A percentile compares a stretch with the other conserved stretches of the same genome.
phyloP scores from a whole-genome alignment of 2,329 filamentous ascomycete species.

The Coniella vitis region DNA sequence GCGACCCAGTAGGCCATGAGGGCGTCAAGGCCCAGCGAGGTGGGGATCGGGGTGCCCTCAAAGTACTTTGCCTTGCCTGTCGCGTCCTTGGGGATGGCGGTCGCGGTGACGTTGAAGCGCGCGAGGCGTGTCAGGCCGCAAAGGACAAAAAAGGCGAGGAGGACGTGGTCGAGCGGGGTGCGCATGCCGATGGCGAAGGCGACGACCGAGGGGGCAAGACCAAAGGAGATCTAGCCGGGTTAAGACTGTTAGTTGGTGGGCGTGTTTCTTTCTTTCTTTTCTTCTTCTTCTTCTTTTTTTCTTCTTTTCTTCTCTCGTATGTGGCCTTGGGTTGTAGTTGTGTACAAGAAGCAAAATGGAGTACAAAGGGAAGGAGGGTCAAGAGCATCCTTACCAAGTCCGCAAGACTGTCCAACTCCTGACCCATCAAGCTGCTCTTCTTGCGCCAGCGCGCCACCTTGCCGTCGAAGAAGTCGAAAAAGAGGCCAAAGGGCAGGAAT shows the following conservation, averaged over 20 bases:
- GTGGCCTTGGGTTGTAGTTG: not conserved
- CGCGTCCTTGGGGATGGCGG: constrained; percentile 82
- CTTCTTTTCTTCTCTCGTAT: no score
- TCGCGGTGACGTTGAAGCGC: constrained; percentile 94
- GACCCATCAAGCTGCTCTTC: constrained; percentile 96
- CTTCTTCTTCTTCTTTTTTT: no score
- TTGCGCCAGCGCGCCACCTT: constrained; percentile 93
- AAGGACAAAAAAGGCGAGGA: constrained; percentile 82
- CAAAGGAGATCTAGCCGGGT: constrained; percentile 97
- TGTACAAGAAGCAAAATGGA: not conserved
- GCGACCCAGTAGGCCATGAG: constrained; percentile 80
- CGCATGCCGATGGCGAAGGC: constrained; percentile 87
- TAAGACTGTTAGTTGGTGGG: not conserved
- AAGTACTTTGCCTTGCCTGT: constrained; percentile 92
- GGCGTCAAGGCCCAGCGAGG: constrained; percentile 70
- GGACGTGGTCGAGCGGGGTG: constrained; percentile 73
- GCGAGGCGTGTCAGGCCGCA: constrained; percentile 90
- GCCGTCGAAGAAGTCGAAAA: constrained; percentile 98
- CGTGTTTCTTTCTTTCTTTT: no score
- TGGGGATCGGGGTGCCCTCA: constrained; percentile 94
- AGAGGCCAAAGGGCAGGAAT: constrained; percentile 87
- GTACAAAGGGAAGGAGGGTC: not conserved
- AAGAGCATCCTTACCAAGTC: constrained; percentile 63
- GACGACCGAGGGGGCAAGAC: constrained; percentile 77
- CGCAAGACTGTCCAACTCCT: constrained; percentile 91